Percentiles rank a stretch among this genome's conserved stretches.
These are phyloP conservation scores for Xylaria sp. DNA, from an alignment of 2,329 filamentous ascomycete species.

Conservation along the genomic window DNA sequence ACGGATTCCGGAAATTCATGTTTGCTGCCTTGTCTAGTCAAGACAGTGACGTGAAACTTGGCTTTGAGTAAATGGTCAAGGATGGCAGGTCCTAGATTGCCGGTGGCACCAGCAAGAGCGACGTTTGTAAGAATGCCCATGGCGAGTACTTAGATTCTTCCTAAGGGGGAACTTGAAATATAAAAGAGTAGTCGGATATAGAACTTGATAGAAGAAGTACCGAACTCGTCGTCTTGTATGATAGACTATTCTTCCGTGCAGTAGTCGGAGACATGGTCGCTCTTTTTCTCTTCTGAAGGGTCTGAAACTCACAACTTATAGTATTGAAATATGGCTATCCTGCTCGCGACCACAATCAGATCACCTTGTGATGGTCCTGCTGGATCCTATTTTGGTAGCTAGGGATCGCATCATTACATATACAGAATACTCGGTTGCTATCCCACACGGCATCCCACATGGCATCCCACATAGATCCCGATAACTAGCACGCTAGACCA, in stretches of 20 bases:
- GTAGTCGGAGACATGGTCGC: background rate
- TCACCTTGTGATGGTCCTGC: background rate
- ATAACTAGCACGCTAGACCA: conserved; percentile 23
- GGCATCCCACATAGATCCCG: conserved; percentile 28
- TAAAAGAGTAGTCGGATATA: background rate
- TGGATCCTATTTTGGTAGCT: background rate
- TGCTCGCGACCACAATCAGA: background rate
- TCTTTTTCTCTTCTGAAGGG: conserved; percentile 3
- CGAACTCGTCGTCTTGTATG: background rate
- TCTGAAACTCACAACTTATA: background rate
- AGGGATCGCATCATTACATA: background rate
- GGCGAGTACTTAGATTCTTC: background rate
- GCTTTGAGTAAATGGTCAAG: conserved; percentile 53
- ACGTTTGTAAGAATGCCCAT: conserved; percentile 42
- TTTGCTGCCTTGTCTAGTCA: conserved; percentile 61
- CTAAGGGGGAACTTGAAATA: background rate
- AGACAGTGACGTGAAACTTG: conserved; percentile 64
- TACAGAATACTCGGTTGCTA: background rate
- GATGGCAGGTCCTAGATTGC: conserved; percentile 54
- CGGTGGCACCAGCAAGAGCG: conserved; percentile 40
- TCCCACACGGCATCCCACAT: conserved; percentile 26
- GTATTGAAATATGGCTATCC: background rate
- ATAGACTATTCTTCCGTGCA: background rate
- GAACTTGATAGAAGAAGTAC: background rate
- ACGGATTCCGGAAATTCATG: conserved; percentile 52